Base-by-base conservation (phyloP, 192 early-diverging fungal genomes). In the Podila epicladia region DNA sequence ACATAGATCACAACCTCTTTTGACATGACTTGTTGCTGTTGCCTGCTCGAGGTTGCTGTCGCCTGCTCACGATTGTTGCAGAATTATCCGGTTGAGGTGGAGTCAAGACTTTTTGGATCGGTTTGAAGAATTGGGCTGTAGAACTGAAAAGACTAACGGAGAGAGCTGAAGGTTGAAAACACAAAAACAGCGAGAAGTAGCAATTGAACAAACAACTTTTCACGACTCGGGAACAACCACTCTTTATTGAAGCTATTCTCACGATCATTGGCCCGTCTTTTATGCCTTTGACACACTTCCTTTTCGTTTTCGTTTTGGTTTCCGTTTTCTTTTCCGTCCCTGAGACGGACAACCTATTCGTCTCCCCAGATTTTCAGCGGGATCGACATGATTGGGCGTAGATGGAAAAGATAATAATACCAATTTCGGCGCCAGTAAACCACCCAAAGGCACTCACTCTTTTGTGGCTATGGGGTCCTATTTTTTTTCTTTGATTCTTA, bases 1-100 rank as follows among this genome's bases (percentile, higher is more conserved):
- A 62, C 41, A 62, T 70, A 70, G 59, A 70, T 70, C 22, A 20
- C 19, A 29, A 29, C 37, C 9, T 70, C 57, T 12, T 9, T 32
- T 31, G 41, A 50, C 57, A 60, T 70, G 2, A 12, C 5, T 20
- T 33, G 19, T 22, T 31, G 9, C 3, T 65, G 24, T 33, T 67
- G 22, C 3, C 9, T 32, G 31, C 17, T 38, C n/a, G 33, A 5
- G 49, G 50, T 53, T 55, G n/a, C 20, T 4, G 20, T 17, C 6
- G 19, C n/a, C 24, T 53, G 51, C 20, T 53, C 51, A 5, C 2
- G 22, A 19, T 53, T 53, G 51, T 24, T 51, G 17, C 22, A 2
- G 20, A 19, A 5, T 12, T 55, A 3, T 20, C 53, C 53, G 24
- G 53, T 7, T 4, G 37, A 11, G 24, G 57, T 3, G 49, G 22